A percentile compares a stretch with the other conserved stretches of the same genome.
Evolutionary conservation across 345 rosid species (phyloP).

Genomic region (Euphorbia peplus): DNA sequence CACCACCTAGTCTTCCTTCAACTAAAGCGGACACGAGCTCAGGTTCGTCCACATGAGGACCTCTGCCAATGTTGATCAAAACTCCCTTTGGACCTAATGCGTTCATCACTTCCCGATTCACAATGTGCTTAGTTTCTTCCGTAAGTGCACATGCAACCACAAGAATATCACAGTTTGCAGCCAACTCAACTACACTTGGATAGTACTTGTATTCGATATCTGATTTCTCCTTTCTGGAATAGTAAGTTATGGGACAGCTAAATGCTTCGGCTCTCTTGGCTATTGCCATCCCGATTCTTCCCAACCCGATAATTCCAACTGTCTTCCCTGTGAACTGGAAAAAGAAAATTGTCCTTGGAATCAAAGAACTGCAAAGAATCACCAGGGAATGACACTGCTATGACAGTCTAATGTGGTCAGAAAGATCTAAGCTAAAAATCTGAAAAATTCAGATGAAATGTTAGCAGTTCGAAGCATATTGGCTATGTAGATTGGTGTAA

Average conservation of each 20-base stretch:
- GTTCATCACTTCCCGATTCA: slow-evolving; percentile 44
- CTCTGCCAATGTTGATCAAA: slow-evolving; percentile 61
- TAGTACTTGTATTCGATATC: slow-evolving; percentile 39
- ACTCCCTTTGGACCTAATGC: slow-evolving; percentile 61
- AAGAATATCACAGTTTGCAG: slow-evolving; percentile 47
- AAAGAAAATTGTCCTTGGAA: background rate
- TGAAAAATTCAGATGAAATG: background rate
- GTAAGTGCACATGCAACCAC: slow-evolving; percentile 56
- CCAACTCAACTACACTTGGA: slow-evolving; percentile 41
- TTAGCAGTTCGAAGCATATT: background rate
- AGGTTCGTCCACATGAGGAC: slow-evolving; percentile 54
- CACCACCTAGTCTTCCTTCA: slow-evolving; percentile 63
- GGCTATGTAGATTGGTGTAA: background rate
- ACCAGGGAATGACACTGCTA: background rate
- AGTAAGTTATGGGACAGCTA: slow-evolving; percentile 46
- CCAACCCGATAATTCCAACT: slow-evolving; percentile 56
- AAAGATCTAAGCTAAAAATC: slow-evolving; percentile 38
- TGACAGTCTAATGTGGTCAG: slow-evolving; percentile 32
- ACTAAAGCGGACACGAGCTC: slow-evolving; percentile 59
- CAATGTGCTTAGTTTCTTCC: slow-evolving; percentile 46
- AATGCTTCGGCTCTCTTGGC: slow-evolving; percentile 62
- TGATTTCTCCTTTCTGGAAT: slow-evolving; percentile 41
- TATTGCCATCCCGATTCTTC: slow-evolving; percentile 55
- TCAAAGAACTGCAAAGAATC: background rate
- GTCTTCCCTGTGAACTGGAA: slow-evolving; percentile 55